Evolutionary conservation across 805 yeast genomes (phyloP), one percentile per base, ranked within the genome.

Genomic region (Phaffomyces thermotolerans): DNA sequence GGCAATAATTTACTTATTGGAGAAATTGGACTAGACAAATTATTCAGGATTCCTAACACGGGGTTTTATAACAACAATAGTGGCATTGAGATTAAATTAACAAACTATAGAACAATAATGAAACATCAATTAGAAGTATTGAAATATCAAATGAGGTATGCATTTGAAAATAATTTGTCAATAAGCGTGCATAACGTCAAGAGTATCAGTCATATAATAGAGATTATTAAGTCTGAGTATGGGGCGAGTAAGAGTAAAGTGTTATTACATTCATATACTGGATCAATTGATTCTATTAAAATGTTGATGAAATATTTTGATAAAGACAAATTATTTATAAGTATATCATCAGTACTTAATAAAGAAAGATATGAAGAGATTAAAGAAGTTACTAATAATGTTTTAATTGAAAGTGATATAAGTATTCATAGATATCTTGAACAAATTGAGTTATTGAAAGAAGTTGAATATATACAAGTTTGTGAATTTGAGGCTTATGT

Each of bases 21-120:
- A 1, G 99, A 91, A 54, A 73, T 88, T n/a, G 99, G 99, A 0
- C 64, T 93, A 3, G 99, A 91, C 60, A 84, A 81, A 59, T 56
- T 77, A 27, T 85, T 86, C 56, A 62, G 85, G 32, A 60, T 90
- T 4, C 95, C 95, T 3, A 53, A 60, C 43, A 65, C 64, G 44
- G 88, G 89, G 2, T 78, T 60, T 55, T 66, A 65, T 45, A 81
- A 81, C 3, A 64, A 67, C 46, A 46, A 56, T 10, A 20, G n/a
- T 14, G 40, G 29, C 2, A 39, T 48, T 18, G 43, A 45, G 49
- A 47, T 47, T 3, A 49, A 47, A 35, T 48, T 73, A 25, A 61
- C 72, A 1, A 69, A 67, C n/a, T 75, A 74, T 45, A 69, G 72
- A 47, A 90, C 87, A 1, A 57, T 58, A 2, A 63, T 86, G 65